phyloP scores from a whole-genome alignment of 805 yeast species.

The Clavispora asparagi region DNA sequence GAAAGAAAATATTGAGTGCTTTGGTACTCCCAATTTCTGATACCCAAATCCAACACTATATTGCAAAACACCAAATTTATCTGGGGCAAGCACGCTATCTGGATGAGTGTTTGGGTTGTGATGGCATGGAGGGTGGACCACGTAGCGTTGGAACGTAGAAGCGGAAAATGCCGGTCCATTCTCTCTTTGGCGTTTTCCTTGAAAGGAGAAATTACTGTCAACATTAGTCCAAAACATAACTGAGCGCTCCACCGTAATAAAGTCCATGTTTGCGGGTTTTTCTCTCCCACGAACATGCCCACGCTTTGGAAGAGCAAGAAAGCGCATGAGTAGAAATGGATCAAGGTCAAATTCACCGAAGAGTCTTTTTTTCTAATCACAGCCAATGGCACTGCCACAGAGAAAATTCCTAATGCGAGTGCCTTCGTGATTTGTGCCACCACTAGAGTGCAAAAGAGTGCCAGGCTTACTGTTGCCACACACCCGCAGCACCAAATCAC shows the following conservation, averaged over 20 bases:
- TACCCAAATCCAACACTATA: neutral
- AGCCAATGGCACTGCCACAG: neutral
- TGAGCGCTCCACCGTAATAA: neutral
- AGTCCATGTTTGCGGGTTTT: neutral
- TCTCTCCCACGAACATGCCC: neutral
- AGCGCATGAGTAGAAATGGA: neutral
- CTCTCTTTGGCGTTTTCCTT: neutral
- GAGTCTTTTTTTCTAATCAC: neutral
- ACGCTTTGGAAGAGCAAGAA: neutral
- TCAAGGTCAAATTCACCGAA: neutral
- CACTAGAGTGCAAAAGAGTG: neutral
- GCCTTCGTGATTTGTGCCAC: neutral
- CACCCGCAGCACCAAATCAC: neutral
- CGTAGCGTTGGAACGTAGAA: neutral
- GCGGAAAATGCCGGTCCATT: neutral
- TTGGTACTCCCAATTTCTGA: neutral
- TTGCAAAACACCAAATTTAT: neutral
- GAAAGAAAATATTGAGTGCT: neutral
- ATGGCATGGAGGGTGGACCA: neutral
- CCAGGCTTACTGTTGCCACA: neutral
- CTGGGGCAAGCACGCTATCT: neutral
- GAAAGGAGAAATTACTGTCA: neutral
- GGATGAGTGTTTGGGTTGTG: neutral
- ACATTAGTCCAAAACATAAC: neutral
- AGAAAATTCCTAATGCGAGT: neutral